Evolutionary conservation across 306 rosid genomes (phyloP), one percentile per base, ranked within the genome.

Genomic region (Dryas alaskensis): DNA sequence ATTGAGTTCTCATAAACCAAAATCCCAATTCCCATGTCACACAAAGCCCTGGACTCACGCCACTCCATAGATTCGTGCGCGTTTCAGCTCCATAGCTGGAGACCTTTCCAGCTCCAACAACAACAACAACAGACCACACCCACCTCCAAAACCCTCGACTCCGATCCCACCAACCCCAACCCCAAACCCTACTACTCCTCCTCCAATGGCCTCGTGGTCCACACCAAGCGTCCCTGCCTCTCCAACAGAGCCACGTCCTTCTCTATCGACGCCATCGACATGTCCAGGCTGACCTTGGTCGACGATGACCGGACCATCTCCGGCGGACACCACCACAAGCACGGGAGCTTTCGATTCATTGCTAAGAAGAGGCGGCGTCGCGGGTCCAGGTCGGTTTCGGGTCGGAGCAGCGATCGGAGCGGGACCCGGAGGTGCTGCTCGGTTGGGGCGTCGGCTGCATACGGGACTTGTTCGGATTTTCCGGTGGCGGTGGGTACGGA

Each of bases 331-430:
- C 71, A 64, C 48, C 69, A 76, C 8, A 48, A 61, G 13, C 7
- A 81, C 11, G 83, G 85, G 0, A 86, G 81, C 72, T 82, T 79
- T 76, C 80, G 87, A 16, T 78, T 95, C 60, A 60, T 92, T 9
- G 97, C 96, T 0, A 82, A 89, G 58, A 95, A 95, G 84, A 76
- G 98, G 53, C 83, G 99, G 3, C 97, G 98, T 4, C 90, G 88
- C 0, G 98, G 98, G 3, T 95, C 98, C 25, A 82, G 99, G 84
- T 95, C 99, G 6, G 93, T 95, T 0, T 95, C 99, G 19, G 98
- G 99, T 7, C 92, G 99, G 82, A 92, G 99, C 79, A 95, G 97
- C 77, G 98, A 95, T 42, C 92, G 97, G 46, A 95, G 99, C 37
- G 92, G 89, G n/a, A 90, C 96, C 27, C 87, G 89, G 7, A 84